Base-by-base conservation (phyloP, 2,329 filamentous ascomycete species). In the Thielaviopsis populi region DNA sequence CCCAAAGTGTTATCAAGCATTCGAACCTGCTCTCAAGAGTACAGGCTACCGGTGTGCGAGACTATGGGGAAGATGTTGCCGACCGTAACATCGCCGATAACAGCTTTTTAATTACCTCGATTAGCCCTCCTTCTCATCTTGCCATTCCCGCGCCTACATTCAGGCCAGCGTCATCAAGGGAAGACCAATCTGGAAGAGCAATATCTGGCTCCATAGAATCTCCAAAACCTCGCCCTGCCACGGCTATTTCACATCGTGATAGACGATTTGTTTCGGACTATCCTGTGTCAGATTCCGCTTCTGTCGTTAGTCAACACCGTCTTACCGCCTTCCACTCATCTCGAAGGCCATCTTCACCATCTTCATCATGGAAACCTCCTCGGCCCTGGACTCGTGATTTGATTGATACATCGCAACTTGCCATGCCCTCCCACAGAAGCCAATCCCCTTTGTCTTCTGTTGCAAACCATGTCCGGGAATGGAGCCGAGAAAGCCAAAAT, bases 1-100 rank as follows among this genome's bases (percentile, higher is more conserved):
- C 82, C 0, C 79, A 82, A 66, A 79, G 80, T 0, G 78, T 75
- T 30, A 73, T 84, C 46, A 77, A 71, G 33, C 76, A 77, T 0
- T 72, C 75, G 1, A 75, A 81, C 66, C 83, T 83, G 67, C 72
- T 73, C 59, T 73, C 74, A 10, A 75, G 80, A 17, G 68, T 83
- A 2, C 71, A 76, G 63, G 80, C 81, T 0, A 70, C 79, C 0
- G 82, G 81, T 1, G 73, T 74, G 0, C 75, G 77, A 53, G 78
- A 81, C 60, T 85, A 83, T 68, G 83, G 80, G n/a, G 84, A 87
- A 69, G 83, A 85, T 69, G 82, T 86, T 1, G 83, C 82, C 1
- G 82, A 85, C 67, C 76, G 84, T 41, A 86, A 86, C 66, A 74
- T 83, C 56, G 72, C 70, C 3, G 70, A 74, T 27, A 78, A 75